These are phyloP conservation scores for Fraxinus latifolia DNA, from an alignment of 305 asterid genomes.

Conservation along the genomic window DNA sequence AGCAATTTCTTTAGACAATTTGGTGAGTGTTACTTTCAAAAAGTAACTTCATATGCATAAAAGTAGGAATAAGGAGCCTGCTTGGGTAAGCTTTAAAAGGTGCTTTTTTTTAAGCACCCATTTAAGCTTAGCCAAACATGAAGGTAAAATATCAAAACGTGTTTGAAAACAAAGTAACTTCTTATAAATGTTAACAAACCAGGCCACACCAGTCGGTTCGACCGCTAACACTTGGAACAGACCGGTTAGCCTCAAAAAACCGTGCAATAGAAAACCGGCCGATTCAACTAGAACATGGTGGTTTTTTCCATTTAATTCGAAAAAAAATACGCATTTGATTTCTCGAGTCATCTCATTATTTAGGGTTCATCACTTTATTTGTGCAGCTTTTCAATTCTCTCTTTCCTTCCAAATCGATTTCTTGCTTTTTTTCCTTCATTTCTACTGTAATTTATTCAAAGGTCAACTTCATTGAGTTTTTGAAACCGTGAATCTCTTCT, in stretches of 20 bases:
- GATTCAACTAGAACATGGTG: background rate
- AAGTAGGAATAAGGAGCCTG: background rate
- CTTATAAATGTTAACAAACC: background rate
- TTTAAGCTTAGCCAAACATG: background rate
- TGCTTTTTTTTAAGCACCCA: background rate
- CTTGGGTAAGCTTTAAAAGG: background rate
- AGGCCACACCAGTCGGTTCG: background rate
- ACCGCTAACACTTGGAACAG: background rate
- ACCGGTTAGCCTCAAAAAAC: background rate
- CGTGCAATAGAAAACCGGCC: background rate
- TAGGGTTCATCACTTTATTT: background rate
- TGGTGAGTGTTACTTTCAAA: background rate
- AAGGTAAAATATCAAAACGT: background rate
- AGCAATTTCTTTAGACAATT: background rate
- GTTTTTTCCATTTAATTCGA: background rate
- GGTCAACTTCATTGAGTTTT: background rate
- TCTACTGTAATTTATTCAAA: background rate
- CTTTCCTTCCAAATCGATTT: background rate
- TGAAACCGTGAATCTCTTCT: background rate
- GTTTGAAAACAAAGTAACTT: background rate
- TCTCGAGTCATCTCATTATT: background rate
- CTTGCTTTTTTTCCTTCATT: background rate
- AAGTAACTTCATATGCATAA: background rate
- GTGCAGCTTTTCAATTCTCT: background rate
- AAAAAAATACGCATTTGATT: background rate